These are phyloP conservation scores for Picea glauca DNA, from an alignment of 75 land plant genomes.

Conservation along the genomic window DNA sequence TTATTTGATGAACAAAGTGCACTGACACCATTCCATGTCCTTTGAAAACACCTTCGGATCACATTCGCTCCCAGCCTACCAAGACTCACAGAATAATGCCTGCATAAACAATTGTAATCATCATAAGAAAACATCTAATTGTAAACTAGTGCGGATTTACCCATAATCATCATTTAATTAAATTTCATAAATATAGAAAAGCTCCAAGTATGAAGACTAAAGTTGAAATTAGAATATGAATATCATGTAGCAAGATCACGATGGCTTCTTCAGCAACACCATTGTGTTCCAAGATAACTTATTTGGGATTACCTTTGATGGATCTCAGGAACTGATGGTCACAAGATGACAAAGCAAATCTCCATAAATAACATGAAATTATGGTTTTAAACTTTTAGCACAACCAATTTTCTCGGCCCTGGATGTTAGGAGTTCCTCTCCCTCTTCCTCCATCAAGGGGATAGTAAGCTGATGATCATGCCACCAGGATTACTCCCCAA, in stretches of 20 bases:
- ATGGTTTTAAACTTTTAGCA: background rate
- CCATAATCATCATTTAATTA: background rate
- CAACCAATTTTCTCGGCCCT: no score
- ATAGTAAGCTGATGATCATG: no score
- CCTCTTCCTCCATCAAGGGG: no score
- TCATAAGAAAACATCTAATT: background rate
- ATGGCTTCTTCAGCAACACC: background rate
- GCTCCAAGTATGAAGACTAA: background rate
- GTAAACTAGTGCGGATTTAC: background rate
- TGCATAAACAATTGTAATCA: background rate
- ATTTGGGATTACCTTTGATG: background rate
- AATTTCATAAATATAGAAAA: background rate
- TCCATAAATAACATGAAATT: background rate
- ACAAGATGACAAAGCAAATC: background rate
- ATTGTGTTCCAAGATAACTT: background rate
- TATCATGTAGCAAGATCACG: background rate
- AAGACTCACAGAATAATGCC: background rate
- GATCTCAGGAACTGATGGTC: no score
- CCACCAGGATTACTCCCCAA: no score
- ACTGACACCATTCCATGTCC: background rate
- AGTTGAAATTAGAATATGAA: background rate
- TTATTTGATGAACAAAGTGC: background rate
- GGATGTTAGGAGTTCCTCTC: no score
- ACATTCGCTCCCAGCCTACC: background rate
- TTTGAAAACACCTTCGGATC: background rate